A percentile compares a stretch with the other conserved stretches of the same genome.
Evolutionary conservation across 305 asterid genomes (phyloP).

Genomic region (Euphrasia arctica): DNA sequence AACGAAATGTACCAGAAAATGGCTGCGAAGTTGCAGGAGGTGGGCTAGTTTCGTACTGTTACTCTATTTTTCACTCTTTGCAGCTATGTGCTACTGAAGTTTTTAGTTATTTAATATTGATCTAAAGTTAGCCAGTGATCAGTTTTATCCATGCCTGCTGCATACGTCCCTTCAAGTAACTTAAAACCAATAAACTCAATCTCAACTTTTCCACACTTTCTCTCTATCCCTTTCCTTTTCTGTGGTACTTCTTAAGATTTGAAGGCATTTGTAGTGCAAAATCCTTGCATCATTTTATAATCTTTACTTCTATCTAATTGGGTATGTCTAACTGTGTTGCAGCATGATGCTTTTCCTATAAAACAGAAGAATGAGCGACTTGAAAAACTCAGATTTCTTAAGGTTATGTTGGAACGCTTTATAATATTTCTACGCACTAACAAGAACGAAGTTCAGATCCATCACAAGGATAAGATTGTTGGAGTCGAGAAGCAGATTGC

Average conservation of each 20-base stretch:
- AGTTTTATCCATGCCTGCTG: slow-evolving; percentile 1
- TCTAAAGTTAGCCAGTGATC: not conserved
- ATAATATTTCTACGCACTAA: no score
- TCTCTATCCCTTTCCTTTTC: not conserved
- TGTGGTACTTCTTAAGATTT: no score
- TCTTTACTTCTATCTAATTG: slow-evolving; percentile 36
- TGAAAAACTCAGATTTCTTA: slow-evolving; percentile 29
- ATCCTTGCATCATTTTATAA: slow-evolving; percentile 65
- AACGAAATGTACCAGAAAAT: slow-evolving; percentile 76
- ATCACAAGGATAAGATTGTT: no score
- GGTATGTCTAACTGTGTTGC: no score
- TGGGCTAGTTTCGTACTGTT: slow-evolving; percentile 24
- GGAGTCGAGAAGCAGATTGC: slow-evolving; percentile 42
- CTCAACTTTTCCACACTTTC: no score
- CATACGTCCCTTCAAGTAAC: not conserved
- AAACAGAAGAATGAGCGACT: no score
- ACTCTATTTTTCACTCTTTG: slow-evolving; percentile 1
- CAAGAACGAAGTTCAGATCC: no score
- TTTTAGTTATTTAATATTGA: slow-evolving; percentile 9
- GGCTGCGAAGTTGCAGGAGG: slow-evolving; percentile 79
- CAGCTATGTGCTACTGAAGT: slow-evolving; percentile 4
- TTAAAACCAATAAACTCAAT: no score
- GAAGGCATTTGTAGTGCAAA: slow-evolving; percentile 40
- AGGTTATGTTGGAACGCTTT: no score
- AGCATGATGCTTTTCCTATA: no score